A percentile compares a stretch with the other conserved stretches of the same genome.
Evolutionary conservation across 148 eudicot genomes (phyloP).

Genomic region (Polygonum maritimum): DNA sequence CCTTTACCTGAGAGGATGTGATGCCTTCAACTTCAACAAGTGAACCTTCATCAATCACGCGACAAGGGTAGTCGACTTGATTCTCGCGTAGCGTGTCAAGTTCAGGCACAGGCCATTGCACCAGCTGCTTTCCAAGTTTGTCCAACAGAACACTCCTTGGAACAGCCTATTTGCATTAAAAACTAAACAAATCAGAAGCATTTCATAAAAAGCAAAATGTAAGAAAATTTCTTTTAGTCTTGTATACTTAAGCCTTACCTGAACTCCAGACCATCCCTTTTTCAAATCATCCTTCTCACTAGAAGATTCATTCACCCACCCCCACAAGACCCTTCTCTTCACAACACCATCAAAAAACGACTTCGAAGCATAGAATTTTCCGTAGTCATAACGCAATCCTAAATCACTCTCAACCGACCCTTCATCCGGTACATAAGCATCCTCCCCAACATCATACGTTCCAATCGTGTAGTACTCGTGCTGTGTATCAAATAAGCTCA

Average conservation of each 20-base stretch:
- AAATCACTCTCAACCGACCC: slow-evolving; percentile 24
- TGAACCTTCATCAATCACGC: slow-evolving; percentile 30
- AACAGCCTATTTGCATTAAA: slow-evolving; percentile 27
- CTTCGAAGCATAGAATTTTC: slow-evolving; percentile 67
- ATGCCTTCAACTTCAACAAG: slow-evolving; percentile 30
- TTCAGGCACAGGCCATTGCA: slow-evolving; percentile 64
- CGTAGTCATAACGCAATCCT: slow-evolving; percentile 54
- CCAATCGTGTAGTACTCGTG: slow-evolving; percentile 57
- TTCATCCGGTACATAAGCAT: slow-evolving; percentile 35
- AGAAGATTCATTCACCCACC: slow-evolving; percentile 60
- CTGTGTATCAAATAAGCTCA: slow-evolving; percentile 31
- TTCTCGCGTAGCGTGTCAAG: slow-evolving; percentile 35
- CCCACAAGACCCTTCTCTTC: slow-evolving; percentile 54
- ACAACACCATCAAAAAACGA: slow-evolving; percentile 43
- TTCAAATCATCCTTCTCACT: slow-evolving; percentile 12
- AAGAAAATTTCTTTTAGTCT: neutral
- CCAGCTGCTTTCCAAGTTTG: slow-evolving; percentile 43
- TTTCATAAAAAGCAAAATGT: neutral
- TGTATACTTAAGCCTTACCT: slow-evolving; percentile 25
- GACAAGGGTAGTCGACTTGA: slow-evolving; percentile 9
- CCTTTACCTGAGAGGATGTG: slow-evolving; percentile 48
- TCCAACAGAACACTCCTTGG: slow-evolving; percentile 52
- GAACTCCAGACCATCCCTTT: slow-evolving; percentile 79
- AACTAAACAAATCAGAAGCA: neutral
- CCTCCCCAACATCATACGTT: slow-evolving; percentile 30